Evolutionary conservation across 805 yeast genomes (phyloP).

Genomic region (Cyberlindnera maritima): DNA sequence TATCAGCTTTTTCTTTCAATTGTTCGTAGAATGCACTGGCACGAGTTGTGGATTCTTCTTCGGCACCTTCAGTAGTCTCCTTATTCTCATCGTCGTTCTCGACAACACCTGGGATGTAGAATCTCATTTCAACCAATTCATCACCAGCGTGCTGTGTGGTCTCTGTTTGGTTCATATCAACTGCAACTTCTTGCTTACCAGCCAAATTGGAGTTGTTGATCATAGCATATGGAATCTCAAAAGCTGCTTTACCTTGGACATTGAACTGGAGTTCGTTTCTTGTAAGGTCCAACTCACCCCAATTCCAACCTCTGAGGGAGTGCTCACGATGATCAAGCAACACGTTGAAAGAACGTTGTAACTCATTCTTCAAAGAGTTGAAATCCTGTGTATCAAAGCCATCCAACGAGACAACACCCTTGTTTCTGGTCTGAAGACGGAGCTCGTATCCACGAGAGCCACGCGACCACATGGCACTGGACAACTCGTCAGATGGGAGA

Average conservation of each 20-base stretch:
- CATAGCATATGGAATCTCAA: constrained; percentile 82
- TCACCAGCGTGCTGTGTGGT: constrained; percentile 76
- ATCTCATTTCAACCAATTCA: constrained; percentile 91
- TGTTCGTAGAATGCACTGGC: constrained; percentile 89
- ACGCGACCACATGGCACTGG: constrained; percentile 84
- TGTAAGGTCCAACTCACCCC: constrained; percentile 94
- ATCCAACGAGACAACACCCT: constrained; percentile 83
- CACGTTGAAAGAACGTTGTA: constrained; percentile 71
- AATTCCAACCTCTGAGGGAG: constrained; percentile 96
- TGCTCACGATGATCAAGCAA: constrained; percentile 84
- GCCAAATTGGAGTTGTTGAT: constrained; percentile 85
- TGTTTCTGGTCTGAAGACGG: constrained; percentile 82
- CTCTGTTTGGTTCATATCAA: constrained; percentile 70
- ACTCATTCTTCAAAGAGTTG: constrained; percentile 73
- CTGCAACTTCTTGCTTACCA: constrained; percentile 89
- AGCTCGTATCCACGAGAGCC: constrained; percentile 91
- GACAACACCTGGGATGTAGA: constrained; percentile 87
- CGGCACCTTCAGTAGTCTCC: constrained; percentile 32
- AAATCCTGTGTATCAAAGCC: constrained; percentile 90
- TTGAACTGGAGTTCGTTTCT: constrained; percentile 86
- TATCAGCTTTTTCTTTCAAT: constrained; percentile 87
- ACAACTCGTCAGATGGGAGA: constrained; percentile 81
- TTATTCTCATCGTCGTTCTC: constrained; percentile 29
- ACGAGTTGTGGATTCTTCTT: constrained; percentile 53
- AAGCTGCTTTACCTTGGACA: constrained; percentile 83